Conservation (phyloP, 1,139 yeast species). For the Starmera stellimalicola region DNA sequence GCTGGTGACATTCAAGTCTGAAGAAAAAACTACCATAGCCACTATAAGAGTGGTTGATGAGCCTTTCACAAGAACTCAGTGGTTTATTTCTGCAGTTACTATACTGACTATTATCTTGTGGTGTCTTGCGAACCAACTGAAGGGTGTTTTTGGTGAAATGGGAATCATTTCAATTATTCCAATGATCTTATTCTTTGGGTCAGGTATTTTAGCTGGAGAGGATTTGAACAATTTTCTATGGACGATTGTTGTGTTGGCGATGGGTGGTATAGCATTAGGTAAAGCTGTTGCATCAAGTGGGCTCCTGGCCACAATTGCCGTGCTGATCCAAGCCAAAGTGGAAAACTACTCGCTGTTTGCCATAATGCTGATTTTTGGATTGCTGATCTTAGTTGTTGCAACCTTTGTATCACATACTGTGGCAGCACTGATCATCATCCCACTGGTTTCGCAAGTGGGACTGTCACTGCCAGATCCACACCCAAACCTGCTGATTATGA, state of each 20-base stretch:
- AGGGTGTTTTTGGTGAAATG: constrained; percentile 72
- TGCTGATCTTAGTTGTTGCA: constrained; percentile 71
- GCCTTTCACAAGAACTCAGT: constrained; percentile 61
- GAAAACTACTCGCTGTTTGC: constrained; percentile 57
- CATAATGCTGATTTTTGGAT: constrained; percentile 67
- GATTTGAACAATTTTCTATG: constrained; percentile 91
- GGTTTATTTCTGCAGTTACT: constrained; percentile 59
- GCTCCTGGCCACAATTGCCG: constrained; percentile 67
- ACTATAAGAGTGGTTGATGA: constrained; percentile 46
- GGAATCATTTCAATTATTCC: constrained; percentile 86
- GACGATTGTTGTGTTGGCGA: constrained; percentile 87
- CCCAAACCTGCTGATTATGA: constrained; percentile 61
- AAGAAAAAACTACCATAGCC: constrained; percentile 43
- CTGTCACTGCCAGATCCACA: constrained; percentile 46
- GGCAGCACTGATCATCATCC: constrained; percentile 85
- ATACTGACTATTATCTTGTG: constrained; percentile 67
- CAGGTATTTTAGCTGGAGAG: constrained; percentile 73
- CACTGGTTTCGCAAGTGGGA: constrained; percentile 83
- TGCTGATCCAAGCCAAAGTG: constrained; percentile 50
- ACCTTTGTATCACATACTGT: constrained; percentile 95
- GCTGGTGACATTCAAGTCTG: constrained; percentile 57
- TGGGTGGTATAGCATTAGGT: constrained; percentile 95
- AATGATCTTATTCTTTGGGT: constrained; percentile 74
- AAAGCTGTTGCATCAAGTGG: constrained; percentile 89
- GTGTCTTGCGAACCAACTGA: constrained; percentile 72